These are phyloP conservation scores for Litchi chinensis DNA, from an alignment of 345 rosid species.

Conservation along the genomic window DNA sequence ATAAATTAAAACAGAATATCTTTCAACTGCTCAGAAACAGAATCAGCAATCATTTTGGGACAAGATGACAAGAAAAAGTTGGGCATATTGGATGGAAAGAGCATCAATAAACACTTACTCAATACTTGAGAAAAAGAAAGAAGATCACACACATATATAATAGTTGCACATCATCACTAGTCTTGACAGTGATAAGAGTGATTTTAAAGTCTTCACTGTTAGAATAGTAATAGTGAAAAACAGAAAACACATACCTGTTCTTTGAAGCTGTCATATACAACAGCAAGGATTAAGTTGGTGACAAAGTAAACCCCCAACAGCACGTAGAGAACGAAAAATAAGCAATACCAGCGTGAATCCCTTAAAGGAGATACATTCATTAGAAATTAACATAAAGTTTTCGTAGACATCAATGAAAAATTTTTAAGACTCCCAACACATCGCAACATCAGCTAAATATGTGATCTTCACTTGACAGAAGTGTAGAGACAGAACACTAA, in stretches of 20 bases:
- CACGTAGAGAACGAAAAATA: slow-evolving; percentile 80
- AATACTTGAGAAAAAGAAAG: background rate
- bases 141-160: background rate
- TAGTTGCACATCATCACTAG: background rate
- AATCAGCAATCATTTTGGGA: background rate
- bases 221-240: background rate
- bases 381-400: slow-evolving; percentile 1
- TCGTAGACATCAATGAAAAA: background rate
- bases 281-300: slow-evolving; percentile 98
- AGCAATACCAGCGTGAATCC: slow-evolving; percentile 84
- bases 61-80: background rate
- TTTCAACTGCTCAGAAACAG: background rate
- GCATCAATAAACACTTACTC: background rate
- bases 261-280: slow-evolving; percentile 94
- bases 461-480: background rate
- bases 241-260: slow-evolving; percentile 61
- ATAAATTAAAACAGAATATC: background rate
- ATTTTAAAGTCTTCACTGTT: background rate
- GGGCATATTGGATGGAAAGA: background rate
- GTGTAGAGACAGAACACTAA: background rate
- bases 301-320: slow-evolving; percentile 93
- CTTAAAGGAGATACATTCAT: slow-evolving; percentile 39
- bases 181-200: background rate
- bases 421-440: background rate
- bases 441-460: background rate